These are phyloP conservation scores for Zygoascus sp. DNA, from an alignment of 1,139 yeast genomes.

Conservation along the genomic window DNA sequence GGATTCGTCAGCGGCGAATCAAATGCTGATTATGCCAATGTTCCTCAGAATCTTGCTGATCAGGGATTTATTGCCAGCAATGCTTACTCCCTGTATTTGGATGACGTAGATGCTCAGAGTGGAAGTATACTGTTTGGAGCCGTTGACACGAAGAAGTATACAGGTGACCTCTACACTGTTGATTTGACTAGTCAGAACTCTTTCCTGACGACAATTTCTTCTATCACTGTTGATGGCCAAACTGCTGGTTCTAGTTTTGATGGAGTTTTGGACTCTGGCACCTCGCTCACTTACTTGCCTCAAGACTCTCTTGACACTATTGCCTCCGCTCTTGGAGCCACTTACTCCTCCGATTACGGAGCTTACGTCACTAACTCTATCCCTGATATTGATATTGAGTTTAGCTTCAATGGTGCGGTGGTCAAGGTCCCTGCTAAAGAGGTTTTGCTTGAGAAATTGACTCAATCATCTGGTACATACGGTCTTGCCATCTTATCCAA, in stretches of 20 bases:
- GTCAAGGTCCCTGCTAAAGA: slow-evolving; percentile 39
- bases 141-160: slow-evolving; percentile 48
- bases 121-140: slow-evolving; percentile 58
- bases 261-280: slow-evolving; percentile 13
- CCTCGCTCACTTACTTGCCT: slow-evolving; percentile 25
- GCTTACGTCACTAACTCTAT: slow-evolving; percentile 15
- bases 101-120: slow-evolving; percentile 36
- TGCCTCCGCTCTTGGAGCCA: slow-evolving; percentile 21
- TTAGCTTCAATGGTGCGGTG: slow-evolving; percentile 40
- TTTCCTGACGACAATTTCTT: slow-evolving; percentile 12
- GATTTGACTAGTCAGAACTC: slow-evolving; percentile 21
- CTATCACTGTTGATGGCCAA: not conserved
- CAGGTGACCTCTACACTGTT: slow-evolving; percentile 40
- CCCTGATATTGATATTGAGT: slow-evolving; percentile 24
- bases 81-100: slow-evolving; percentile 52
- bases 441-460: slow-evolving; percentile 15
- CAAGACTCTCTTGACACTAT: slow-evolving; percentile 15
- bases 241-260: slow-evolving; percentile 26
- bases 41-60: slow-evolving; percentile 45
- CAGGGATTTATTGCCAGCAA: slow-evolving; percentile 44
- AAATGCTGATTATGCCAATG: slow-evolving; percentile 31
- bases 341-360: slow-evolving; percentile 5
- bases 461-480: slow-evolving; percentile 39
- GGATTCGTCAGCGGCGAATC: slow-evolving; percentile 14
- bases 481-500: slow-evolving; percentile 23